Percentiles rank a stretch among this genome's conserved stretches.
Conservation (phyloP, 371 early-diverging fungal genomes). For the Zychaea mexicana region DNA sequence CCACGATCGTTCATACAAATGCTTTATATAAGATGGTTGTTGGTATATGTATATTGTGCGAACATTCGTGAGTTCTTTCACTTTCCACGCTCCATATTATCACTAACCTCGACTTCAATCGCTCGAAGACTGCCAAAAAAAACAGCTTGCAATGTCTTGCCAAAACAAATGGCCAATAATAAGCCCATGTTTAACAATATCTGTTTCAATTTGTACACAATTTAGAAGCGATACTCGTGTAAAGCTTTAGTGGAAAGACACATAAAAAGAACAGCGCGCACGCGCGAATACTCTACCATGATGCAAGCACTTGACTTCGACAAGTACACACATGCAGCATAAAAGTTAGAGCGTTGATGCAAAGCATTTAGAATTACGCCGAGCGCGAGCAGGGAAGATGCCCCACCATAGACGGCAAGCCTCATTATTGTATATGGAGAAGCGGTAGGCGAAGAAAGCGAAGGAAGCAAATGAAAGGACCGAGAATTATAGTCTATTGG, state of each 20-base stretch:
- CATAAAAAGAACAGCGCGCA: neutral
- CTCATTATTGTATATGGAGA: conserved; percentile 60
- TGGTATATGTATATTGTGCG: neutral
- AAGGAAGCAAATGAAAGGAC: neutral
- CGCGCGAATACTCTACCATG: conserved; percentile 59
- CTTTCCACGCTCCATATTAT: neutral
- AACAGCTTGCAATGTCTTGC: conserved; percentile 71
- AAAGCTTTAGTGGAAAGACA: too few species aligned
- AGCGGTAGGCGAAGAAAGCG: neutral
- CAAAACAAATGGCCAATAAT: conserved; percentile 74
- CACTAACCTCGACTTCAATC: conserved; percentile 85
- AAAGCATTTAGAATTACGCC: conserved; percentile 76
- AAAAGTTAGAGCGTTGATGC: conserved; percentile 81
- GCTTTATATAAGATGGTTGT: conserved; percentile 51
- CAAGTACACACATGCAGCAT: conserved; percentile 85
- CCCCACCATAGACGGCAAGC: conserved; percentile 75
- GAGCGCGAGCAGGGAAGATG: conserved; percentile 70
- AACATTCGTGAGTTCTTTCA: neutral
- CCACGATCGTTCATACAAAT: conserved; percentile 95
- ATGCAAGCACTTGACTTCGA: conserved; percentile 85
- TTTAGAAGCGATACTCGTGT: too few species aligned
- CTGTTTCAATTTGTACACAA: too few species aligned
- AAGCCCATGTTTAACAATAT: conserved; percentile 83
- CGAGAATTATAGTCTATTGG: too few species aligned
- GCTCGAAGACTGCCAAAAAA: conserved; percentile 93